Percentiles rank a stretch among this genome's conserved stretches.
Conservation (phyloP, 75 land plant genomes). For the Pinus tabuliformis region DNA sequence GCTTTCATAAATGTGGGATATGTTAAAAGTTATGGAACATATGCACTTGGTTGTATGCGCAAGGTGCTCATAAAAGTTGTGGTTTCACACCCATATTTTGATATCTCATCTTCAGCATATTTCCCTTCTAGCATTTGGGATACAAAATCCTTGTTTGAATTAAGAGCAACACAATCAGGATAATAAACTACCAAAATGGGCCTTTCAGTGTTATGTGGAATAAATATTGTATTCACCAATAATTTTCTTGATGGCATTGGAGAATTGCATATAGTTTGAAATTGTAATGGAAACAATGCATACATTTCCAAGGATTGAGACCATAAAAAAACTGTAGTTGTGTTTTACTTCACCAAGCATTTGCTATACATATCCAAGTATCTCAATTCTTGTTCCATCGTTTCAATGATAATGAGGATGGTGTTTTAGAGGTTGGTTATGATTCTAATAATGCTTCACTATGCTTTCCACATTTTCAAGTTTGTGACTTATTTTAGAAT, state of each 20-base stretch:
- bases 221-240: background rate
- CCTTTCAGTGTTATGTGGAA: background rate
- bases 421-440: background rate
- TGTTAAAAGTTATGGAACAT: constrained; percentile 18
- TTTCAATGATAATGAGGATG: background rate
- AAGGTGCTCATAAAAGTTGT: constrained; percentile 5
- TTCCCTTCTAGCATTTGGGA: background rate
- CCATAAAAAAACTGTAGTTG: constrained; percentile 16
- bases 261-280: constrained; percentile 8
- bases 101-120: background rate
- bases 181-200: background rate
- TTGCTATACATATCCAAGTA: constrained; percentile 13
- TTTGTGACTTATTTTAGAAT: background rate
- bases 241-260: constrained; percentile 11
- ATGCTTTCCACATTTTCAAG: background rate
- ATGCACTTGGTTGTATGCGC: constrained; percentile 17
- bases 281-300: constrained; percentile 15
- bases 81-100: background rate
- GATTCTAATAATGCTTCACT: background rate
- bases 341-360: constrained; percentile 21
- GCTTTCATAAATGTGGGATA: constrained; percentile 2
- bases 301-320: constrained; percentile 17
- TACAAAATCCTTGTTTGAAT: background rate
- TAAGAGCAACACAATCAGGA: background rate
- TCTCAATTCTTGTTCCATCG: background rate